Evolutionary conservation across 441 rosid genomes (phyloP).

Genomic region (Pelargonium australe): DNA sequence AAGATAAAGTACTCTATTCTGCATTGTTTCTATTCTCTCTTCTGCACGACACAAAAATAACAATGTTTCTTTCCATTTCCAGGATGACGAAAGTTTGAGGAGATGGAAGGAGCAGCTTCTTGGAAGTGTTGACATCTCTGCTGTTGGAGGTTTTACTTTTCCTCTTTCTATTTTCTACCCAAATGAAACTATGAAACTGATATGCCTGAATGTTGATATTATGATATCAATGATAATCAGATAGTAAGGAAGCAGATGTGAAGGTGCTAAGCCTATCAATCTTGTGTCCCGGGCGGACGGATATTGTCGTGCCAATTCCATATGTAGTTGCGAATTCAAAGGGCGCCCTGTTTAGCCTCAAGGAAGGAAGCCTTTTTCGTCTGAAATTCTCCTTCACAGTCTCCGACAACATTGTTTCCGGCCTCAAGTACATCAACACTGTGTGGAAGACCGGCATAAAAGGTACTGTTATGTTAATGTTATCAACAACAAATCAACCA

Average conservation of each 20-base stretch:
- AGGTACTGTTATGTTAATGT: slow-evolving; percentile 22
- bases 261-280: slow-evolving; percentile 26
- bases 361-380: slow-evolving; percentile 39
- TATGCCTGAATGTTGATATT: not conserved
- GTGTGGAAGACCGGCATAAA: slow-evolving; percentile 51
- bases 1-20: slow-evolving; percentile 22
- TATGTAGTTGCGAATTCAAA: slow-evolving; percentile 23
- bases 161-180: not conserved
- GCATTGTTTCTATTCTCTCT: not conserved
- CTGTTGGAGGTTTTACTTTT: slow-evolving; percentile 17
- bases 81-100: slow-evolving; percentile 33
- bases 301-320: slow-evolving; percentile 32
- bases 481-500: not conserved
- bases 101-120: slow-evolving; percentile 40
- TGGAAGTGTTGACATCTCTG: slow-evolving; percentile 26
- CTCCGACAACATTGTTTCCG: slow-evolving; percentile 38
- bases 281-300: slow-evolving; percentile 36
- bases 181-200: not conserved
- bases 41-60: no score
- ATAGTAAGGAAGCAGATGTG: slow-evolving; percentile 24
- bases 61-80: not conserved
- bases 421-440: slow-evolving; percentile 42
- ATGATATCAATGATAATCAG: slow-evolving; percentile 7
- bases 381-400: slow-evolving; percentile 43
- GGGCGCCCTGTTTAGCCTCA: slow-evolving; percentile 34